Evolutionary conservation across 495 filamentous ascomycete genomes (phyloP).

Genomic region (Neurospora tetrasperma): DNA sequence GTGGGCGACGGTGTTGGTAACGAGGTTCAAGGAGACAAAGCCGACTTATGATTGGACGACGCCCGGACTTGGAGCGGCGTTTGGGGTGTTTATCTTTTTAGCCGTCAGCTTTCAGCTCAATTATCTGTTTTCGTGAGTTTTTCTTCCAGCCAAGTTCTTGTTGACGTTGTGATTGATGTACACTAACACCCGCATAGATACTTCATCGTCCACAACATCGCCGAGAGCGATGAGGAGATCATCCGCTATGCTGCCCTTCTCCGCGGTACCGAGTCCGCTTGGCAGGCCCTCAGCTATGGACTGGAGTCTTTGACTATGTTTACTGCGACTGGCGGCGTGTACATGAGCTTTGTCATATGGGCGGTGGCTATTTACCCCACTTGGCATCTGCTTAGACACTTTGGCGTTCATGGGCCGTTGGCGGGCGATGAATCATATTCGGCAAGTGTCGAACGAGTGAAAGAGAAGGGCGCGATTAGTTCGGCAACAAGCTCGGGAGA

Average conservation of each 20-base stretch:
- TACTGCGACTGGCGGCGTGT: constrained; percentile 48
- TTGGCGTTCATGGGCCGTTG: constrained; percentile 25
- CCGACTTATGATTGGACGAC: constrained; percentile 49
- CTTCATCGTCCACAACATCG: constrained; percentile 51
- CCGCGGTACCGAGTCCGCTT: constrained; percentile 51
- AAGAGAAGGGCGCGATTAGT: not conserved
- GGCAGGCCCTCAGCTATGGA: constrained; percentile 53
- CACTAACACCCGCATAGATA: constrained; percentile 30
- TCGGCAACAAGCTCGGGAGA: not conserved
- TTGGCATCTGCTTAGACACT: constrained; percentile 47
- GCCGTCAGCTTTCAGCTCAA: constrained; percentile 52
- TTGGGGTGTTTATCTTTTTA: constrained; percentile 48
- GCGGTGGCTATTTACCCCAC: constrained; percentile 44
- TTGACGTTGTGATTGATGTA: not conserved
- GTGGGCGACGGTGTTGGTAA: constrained; percentile 48
- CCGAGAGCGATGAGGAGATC: constrained; percentile 43
- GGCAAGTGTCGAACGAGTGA: not conserved
- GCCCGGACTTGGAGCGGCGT: constrained; percentile 45
- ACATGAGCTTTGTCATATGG: constrained; percentile 56
- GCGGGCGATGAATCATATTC: not conserved
- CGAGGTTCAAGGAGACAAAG: constrained; percentile 37
- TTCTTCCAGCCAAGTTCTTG: not conserved
- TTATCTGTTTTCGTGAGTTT: constrained; percentile 48
- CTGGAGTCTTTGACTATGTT: constrained; percentile 46
- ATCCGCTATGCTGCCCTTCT: constrained; percentile 52